Percentiles rank a stretch among this genome's conserved stretches.
phyloP scores from a whole-genome alignment of 2,329 filamentous ascomycete species.

The Talaromyces sp. region DNA sequence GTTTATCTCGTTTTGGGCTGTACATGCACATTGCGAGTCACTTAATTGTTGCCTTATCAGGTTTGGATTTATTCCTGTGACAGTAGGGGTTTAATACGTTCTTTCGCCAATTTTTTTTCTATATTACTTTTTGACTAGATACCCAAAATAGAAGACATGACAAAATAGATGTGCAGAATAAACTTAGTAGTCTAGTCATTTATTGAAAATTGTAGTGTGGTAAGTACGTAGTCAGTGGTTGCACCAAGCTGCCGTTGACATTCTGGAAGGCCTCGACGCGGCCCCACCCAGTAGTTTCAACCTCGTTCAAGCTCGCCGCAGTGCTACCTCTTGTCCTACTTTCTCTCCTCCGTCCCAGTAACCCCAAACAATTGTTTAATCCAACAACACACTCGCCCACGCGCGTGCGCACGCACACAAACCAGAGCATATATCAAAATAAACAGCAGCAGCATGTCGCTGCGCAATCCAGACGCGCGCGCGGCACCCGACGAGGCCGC shows the following conservation, averaged over 20 bases:
- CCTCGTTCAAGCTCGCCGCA: background rate
- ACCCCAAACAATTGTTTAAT: background rate
- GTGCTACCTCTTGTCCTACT: background rate
- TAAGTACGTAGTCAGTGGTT: no score
- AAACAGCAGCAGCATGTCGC: background rate
- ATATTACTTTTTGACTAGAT: slow-evolving; percentile 1
- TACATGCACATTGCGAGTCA: slow-evolving; percentile 4
- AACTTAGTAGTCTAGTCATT: background rate
- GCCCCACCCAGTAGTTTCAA: background rate
- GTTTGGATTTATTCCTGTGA: background rate
- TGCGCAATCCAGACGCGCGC: slow-evolving; percentile 1
- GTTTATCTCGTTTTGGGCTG: slow-evolving; percentile 1
- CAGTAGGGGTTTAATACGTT: background rate
- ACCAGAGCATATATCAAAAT: background rate
- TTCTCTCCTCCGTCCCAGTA: background rate
- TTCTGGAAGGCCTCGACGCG: background rate
- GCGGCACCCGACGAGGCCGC: background rate
- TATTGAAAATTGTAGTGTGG: no score
- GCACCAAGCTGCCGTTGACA: no score
- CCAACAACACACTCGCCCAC: background rate
- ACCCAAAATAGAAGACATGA: background rate
- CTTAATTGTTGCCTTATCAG: slow-evolving; percentile 2
- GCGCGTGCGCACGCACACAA: background rate
- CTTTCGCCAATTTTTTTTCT: background rate
- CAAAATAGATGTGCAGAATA: background rate